These are phyloP conservation scores for Megacollybia marginata DNA, from an alignment of 768 basidiomycete species.

Conservation along the genomic window DNA sequence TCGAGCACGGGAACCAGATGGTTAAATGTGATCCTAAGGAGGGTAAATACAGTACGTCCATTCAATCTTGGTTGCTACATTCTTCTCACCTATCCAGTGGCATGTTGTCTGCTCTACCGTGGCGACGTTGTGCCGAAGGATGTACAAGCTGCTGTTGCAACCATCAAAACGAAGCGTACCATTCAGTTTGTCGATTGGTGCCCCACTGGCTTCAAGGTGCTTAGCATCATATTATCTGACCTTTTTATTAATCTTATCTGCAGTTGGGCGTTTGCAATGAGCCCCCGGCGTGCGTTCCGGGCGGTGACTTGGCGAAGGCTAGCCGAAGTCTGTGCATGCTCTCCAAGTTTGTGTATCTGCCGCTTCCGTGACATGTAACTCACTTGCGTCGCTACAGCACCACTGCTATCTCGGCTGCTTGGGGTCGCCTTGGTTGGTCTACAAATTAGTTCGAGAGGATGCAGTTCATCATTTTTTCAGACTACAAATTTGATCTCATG, in stretches of 20 bases:
- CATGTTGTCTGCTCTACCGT: constrained; percentile 87
- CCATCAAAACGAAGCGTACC: constrained; percentile 95
- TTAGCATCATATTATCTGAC: constrained; percentile 2
- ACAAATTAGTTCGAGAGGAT: constrained; percentile 3
- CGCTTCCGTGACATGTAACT: background rate
- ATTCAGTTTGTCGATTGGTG: constrained; percentile 99
- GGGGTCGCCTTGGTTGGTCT: constrained; percentile 71
- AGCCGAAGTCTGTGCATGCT: constrained; percentile 96
- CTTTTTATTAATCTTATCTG: constrained; percentile 15
- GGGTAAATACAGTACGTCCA: constrained; percentile 91
- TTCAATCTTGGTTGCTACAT: background rate
- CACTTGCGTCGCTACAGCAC: constrained; percentile 40
- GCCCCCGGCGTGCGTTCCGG: constrained; percentile 84
- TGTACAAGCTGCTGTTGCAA: constrained; percentile 84
- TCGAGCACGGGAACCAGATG: constrained; percentile 97
- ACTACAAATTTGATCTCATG: constrained; percentile 97
- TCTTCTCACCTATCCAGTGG: constrained; percentile 48
- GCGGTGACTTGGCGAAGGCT: constrained; percentile 92
- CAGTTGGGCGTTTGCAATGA: constrained; percentile 97
- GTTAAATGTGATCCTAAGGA: constrained; percentile 92
- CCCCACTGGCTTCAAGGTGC: constrained; percentile 89
- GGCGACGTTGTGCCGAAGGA: constrained; percentile 98
- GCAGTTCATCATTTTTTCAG: constrained; percentile 23
- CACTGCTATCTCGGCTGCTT: constrained; percentile 89
- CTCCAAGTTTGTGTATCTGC: constrained; percentile 53